Evolutionary conservation across 139 green algal genomes (phyloP), one percentile per base, ranked within the genome.

Genomic region (Haematococcus lacustris): DNA sequence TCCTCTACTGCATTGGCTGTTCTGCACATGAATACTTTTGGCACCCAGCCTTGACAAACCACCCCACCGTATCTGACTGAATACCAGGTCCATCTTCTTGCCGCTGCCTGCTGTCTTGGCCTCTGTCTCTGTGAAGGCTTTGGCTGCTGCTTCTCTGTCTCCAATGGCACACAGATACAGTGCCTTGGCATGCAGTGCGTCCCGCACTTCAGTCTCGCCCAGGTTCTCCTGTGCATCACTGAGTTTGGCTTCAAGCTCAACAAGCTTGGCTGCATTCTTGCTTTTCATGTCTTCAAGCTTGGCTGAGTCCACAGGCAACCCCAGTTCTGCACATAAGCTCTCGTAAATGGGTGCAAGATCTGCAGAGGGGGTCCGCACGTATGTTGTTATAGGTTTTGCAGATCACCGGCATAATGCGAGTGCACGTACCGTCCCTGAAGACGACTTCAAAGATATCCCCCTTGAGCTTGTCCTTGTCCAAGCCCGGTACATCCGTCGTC

Each of bases 71-170:
- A 97, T 88, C 23, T 91, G 71, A 72, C 82, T 91, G 74, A 99
- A 98, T 13, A 89, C 83, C 2, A 98, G 79, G 83, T 99, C 96
- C 86, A 98, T 89, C 78, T 97, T 97, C 39, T 88, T 90, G 13
- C 92, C 93, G 51, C 89, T 82, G n/a, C 91, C 90, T 1, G 95
- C 86, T 47, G 94, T 98, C 78, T 95, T 96, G 34, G 73, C 78
- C 73, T 94, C 89, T 0, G 90, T 88, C 32, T 66, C 84, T 26
- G 86, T 73, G 64, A 89, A 97, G 4, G 93, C 93, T 30, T 76
- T 81, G 6, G 83, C 26, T 32, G 94, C 93, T 4, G 72, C 90
- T 26, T 90, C 81, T 25, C 80, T 78, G 73, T 96, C 90, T 17
- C 93, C 89, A 4, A 96, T 91, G 47, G 68, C 71, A 9, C 80